These are phyloP conservation scores for Abrus precatorius DNA, from an alignment of 306 rosid species.

Conservation along the genomic window DNA sequence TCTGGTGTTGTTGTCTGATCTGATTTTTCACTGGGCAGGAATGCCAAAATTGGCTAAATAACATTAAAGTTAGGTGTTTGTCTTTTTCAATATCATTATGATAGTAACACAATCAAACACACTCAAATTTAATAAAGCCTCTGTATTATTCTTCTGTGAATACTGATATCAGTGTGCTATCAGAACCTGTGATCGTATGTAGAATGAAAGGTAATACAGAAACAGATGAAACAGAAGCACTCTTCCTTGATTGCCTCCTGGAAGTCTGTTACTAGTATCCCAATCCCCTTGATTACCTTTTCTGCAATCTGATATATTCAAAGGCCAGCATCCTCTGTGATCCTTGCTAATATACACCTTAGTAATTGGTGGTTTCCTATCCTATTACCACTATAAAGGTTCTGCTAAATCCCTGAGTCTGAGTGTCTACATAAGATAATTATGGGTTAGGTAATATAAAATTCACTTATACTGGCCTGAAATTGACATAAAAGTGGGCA, in stretches of 20 bases:
- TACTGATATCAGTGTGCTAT: too few relatives aligned
- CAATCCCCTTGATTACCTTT: not conserved
- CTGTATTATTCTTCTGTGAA: too few relatives aligned
- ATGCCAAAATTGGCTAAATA: slow-evolving; percentile 29
- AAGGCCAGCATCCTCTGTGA: not conserved
- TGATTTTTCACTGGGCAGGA: slow-evolving; percentile 31
- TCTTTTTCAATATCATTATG: slow-evolving; percentile 18
- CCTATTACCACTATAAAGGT: not conserved
- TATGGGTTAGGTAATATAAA: slow-evolving; percentile 19
- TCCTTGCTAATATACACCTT: not conserved
- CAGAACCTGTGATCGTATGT: too few relatives aligned
- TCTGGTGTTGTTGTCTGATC: slow-evolving; percentile 37
- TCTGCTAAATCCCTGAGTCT: slow-evolving; percentile 31
- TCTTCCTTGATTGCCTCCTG: not conserved
- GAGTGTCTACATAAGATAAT: slow-evolving; percentile 21
- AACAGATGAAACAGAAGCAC: slow-evolving; percentile 6
- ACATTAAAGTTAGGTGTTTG: slow-evolving; percentile 1
- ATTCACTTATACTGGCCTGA: not conserved
- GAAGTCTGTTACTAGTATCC: not conserved
- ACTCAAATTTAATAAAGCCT: not conserved
- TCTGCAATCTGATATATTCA: slow-evolving; percentile 13
- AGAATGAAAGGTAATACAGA: not conserved
- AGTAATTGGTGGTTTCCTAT: not conserved
- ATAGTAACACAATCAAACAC: not conserved
- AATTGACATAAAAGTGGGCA: slow-evolving; percentile 9